A percentile compares a stretch with the other conserved stretches of the same genome.
These are phyloP conservation scores for Xylaria sp. DNA, from an alignment of 2,329 filamentous ascomycete species.

Conservation along the genomic window DNA sequence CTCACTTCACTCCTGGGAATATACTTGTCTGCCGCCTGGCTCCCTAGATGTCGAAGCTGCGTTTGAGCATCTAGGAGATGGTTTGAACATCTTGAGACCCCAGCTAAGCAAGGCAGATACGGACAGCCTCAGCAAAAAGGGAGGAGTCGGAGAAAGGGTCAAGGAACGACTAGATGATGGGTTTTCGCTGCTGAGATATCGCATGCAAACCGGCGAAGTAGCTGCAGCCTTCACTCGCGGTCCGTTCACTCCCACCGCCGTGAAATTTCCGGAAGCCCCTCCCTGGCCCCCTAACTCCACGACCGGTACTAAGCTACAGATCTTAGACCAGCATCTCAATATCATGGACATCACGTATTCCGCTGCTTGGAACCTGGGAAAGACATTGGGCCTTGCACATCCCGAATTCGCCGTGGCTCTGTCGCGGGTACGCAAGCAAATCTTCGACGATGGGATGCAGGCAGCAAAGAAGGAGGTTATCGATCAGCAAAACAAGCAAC, in stretches of 20 bases:
- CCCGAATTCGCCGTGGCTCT: background rate
- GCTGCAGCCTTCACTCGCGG: background rate
- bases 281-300: background rate
- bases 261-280: background rate
- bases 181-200: background rate
- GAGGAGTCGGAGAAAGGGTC: background rate
- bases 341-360: constrained; percentile 6
- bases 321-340: background rate
- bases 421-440: background rate
- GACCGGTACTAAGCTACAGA: background rate
- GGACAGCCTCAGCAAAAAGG: background rate
- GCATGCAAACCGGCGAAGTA: background rate
- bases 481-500: too few species aligned
- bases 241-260: background rate
- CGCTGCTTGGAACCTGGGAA: background rate
- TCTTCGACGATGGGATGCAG: too few species aligned
- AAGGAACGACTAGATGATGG: background rate
- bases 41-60: background rate
- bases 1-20: background rate
- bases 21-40: background rate
- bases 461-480: too few species aligned
- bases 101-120: too few species aligned
- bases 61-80: too few species aligned
- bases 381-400: background rate
- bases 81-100: too few species aligned